phyloP scores from a whole-genome alignment of 495 filamentous ascomycete genomes.

The Lophiotrema nucula region DNA sequence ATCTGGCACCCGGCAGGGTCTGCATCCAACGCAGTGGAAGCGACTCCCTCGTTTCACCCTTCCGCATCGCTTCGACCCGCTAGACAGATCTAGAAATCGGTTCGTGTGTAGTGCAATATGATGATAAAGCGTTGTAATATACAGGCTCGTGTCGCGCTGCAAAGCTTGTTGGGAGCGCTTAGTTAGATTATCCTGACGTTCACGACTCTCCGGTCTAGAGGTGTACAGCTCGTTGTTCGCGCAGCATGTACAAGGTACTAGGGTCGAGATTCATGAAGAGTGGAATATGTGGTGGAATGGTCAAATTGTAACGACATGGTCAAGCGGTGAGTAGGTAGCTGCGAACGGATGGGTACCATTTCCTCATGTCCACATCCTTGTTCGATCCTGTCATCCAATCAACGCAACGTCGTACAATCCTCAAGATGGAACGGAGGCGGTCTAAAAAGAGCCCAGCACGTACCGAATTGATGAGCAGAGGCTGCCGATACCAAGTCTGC shows the following conservation, averaged over 20 bases:
- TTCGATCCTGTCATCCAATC: conserved; percentile 1
- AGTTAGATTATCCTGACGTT: conserved; percentile 12
- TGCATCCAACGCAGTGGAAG: conserved; percentile 2
- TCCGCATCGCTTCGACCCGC: background rate
- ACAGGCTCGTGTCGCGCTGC: background rate
- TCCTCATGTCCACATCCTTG: background rate
- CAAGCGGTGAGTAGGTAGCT: conserved; percentile 1
- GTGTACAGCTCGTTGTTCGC: background rate
- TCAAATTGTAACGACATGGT: background rate
- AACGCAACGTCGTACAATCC: background rate
- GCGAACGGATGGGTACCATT: background rate
- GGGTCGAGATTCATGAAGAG: conserved; percentile 1
- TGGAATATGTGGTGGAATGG: conserved; percentile 21
- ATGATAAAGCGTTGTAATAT: conserved; percentile 15
- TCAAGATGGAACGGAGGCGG: background rate
- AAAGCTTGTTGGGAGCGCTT: conserved; percentile 1
- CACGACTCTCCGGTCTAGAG: background rate
- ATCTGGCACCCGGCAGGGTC: background rate
- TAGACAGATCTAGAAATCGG: conserved; percentile 7
- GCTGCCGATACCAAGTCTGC: background rate
- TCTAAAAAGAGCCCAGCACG: background rate
- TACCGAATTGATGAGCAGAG: background rate
- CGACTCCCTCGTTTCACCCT: background rate
- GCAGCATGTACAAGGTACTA: background rate
- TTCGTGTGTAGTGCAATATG: background rate